A percentile compares a stretch with the other conserved stretches of the same genome.
These are phyloP conservation scores for Phialophora chinensis DNA, from an alignment of 2,329 filamentous ascomycete genomes.

Conservation along the genomic window DNA sequence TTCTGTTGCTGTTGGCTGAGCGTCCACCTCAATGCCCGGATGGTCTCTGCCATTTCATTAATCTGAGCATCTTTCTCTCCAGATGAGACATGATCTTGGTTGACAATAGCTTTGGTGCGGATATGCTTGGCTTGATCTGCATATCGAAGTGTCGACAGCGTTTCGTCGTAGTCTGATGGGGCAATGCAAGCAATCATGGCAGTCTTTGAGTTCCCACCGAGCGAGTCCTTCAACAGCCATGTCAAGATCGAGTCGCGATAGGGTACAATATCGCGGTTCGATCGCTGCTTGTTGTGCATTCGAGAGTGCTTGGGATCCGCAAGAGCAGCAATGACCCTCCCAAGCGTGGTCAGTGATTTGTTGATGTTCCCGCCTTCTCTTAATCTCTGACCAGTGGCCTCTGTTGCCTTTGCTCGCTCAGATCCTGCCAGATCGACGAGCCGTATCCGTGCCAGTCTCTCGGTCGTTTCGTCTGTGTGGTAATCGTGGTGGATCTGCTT, in stretches of 20 bases:
- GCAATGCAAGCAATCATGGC: constrained; percentile 99
- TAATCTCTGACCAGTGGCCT: constrained; percentile 87
- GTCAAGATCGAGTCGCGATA: constrained; percentile 87
- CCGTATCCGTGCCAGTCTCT: constrained; percentile 89
- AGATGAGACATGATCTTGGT: constrained; percentile 90
- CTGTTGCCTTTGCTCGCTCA: constrained; percentile 91
- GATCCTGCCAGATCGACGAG: constrained; percentile 94
- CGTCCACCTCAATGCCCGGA: constrained; percentile 80
- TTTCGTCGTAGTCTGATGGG: constrained; percentile 95
- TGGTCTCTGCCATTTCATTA: constrained; percentile 91
- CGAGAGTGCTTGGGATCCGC: constrained; percentile 72
- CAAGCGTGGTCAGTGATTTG: constrained; percentile 94
- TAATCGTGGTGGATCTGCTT: constrained; percentile 98
- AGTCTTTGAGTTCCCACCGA: constrained; percentile 96
- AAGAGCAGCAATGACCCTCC: constrained; percentile 91
- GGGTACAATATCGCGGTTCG: constrained; percentile 76
- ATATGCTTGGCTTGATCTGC: constrained; percentile 98
- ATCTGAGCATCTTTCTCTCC: constrained; percentile 96
- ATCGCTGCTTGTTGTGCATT: constrained; percentile 57
- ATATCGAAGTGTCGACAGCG: constrained; percentile 91
- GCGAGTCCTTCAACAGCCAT: constrained; percentile 91
- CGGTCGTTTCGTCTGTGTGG: constrained; percentile 96
- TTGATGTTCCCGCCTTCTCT: constrained; percentile 98
- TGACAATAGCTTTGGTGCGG: constrained; percentile 90
- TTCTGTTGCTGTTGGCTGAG: constrained; percentile 57